These are phyloP conservation scores for Exophiala dermatitidis DNA, from an alignment of 2,329 filamentous ascomycete genomes.

Conservation along the genomic window DNA sequence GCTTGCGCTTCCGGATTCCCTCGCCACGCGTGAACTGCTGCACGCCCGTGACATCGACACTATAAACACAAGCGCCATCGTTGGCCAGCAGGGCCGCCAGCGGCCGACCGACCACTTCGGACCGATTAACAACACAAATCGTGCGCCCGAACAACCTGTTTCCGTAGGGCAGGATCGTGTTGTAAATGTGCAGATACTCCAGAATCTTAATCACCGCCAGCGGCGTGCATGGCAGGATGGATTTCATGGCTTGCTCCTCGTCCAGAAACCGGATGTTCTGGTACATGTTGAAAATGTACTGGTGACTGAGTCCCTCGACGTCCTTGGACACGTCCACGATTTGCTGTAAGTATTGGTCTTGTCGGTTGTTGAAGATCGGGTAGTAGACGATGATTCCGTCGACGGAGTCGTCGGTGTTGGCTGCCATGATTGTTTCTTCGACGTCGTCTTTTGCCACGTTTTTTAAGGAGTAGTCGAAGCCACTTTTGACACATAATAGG, in stretches of 20 bases:
- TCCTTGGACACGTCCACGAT: conserved; percentile 86
- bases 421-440: conserved; percentile 78
- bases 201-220: conserved; percentile 95
- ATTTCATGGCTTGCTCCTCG: conserved; percentile 72
- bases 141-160: conserved; percentile 90
- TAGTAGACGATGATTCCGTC: conserved; percentile 98
- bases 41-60: conserved; percentile 83
- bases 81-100: conserved; percentile 90
- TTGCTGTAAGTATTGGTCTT: conserved; percentile 94
- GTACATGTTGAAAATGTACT: conserved; percentile 99
- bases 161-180: conserved; percentile 83
- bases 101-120: conserved; percentile 89
- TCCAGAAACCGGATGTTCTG: conserved; percentile 95
- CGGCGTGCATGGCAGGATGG: conserved; percentile 89
- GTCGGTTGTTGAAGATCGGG: conserved; percentile 83
- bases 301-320: conserved; percentile 88
- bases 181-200: conserved; percentile 93
- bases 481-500: conserved; percentile 37
- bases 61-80: conserved; percentile 92
- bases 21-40: conserved; percentile 86
- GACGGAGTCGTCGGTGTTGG: conserved; percentile 69
- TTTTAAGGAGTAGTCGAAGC: conserved; percentile 81
- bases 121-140: conserved; percentile 92
- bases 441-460: conserved; percentile 78
- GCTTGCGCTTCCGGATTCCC: conserved; percentile 75